A percentile compares a stretch with the other conserved stretches of the same genome.
These are phyloP conservation scores for Rhodosporidiobolus odoratus DNA, from an alignment of 768 basidiomycete species.

Conservation along the genomic window DNA sequence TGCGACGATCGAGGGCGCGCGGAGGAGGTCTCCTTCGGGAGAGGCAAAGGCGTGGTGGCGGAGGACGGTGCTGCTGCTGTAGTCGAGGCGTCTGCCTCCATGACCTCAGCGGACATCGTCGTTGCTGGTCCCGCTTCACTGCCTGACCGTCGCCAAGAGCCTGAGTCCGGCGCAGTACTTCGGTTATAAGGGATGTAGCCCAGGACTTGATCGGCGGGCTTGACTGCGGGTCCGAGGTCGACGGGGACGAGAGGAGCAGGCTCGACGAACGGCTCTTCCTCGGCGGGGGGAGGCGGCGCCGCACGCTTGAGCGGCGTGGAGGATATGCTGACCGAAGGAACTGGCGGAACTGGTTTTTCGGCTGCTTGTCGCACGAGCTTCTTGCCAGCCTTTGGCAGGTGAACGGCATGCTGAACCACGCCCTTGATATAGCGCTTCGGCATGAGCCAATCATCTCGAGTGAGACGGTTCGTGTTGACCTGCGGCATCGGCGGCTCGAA, in stretches of 20 bases:
- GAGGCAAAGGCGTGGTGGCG: neutral
- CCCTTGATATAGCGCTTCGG: constrained; percentile 37
- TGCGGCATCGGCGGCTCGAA: constrained; percentile 44
- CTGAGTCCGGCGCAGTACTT: too few species aligned
- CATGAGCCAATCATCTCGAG: constrained; percentile 44
- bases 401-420: constrained; percentile 3
- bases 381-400: neutral
- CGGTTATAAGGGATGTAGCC: neutral
- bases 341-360: neutral
- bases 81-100: neutral
- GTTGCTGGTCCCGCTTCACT: too few species aligned
- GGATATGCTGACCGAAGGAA: constrained; percentile 23
- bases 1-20: neutral
- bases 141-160: neutral
- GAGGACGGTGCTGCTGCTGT: neutral
- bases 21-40: neutral
- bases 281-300: neutral
- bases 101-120: neutral
- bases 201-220: neutral
- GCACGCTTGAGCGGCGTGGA: neutral
- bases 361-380: neutral
- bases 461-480: constrained; percentile 42
- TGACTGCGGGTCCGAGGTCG: too few species aligned
- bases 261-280: neutral
- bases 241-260: neutral